Conservation (phyloP, 2,329 filamentous ascomycete species). For the Alternaria triticina region DNA sequence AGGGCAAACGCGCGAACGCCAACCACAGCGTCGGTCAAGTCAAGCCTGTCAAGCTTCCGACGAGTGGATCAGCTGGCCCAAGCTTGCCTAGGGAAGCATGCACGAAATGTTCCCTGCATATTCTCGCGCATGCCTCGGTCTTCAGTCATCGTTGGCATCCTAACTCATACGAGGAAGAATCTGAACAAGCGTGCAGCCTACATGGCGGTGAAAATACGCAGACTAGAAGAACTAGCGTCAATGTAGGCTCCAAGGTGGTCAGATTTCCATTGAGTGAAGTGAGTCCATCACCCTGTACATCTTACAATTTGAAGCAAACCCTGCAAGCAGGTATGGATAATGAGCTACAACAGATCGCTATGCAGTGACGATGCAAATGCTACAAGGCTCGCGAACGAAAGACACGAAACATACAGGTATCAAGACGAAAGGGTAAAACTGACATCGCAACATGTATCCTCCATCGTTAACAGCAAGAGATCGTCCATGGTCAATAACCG, state of each 20-base stretch:
- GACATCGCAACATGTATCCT: background rate
- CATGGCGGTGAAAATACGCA: accelerated
- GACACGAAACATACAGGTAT: background rate
- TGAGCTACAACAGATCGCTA: conserved; percentile 16
- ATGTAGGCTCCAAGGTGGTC: background rate
- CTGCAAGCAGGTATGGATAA: background rate
- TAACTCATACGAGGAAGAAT: background rate
- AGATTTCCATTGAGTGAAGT: background rate
- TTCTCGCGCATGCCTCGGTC: background rate
- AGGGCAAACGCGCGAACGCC: background rate
- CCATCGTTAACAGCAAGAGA: background rate
- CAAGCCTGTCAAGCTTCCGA: conserved; percentile 12
- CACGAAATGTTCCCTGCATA: conserved; percentile 3
- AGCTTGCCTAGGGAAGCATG: background rate
- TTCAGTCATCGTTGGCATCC: background rate
- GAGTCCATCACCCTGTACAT: background rate
- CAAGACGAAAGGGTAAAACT: background rate
- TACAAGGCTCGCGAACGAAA: conserved; percentile 1
- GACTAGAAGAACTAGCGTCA: background rate
- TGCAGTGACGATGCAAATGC: conserved; percentile 28
- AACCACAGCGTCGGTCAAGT: background rate
- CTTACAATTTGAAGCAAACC: background rate
- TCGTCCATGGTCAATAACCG: background rate
- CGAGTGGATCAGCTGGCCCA: conserved; percentile 3
- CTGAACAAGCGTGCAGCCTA: background rate